Evolutionary conservation across 2,329 filamentous ascomycete genomes (phyloP).

Genomic region (Dothistroma septosporum): DNA sequence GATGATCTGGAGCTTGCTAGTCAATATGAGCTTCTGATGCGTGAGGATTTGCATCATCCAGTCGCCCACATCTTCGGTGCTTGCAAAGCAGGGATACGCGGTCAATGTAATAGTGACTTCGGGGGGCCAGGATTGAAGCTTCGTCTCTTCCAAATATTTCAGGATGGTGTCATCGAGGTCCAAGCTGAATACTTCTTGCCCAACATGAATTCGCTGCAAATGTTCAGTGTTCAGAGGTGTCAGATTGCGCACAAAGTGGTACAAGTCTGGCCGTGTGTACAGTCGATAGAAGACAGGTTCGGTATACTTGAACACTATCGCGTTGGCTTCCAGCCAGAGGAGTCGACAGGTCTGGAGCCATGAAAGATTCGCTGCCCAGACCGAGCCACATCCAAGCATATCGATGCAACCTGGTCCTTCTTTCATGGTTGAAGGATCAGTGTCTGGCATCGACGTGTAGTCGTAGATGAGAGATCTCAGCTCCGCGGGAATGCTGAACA

Average conservation of each 20-base stretch:
- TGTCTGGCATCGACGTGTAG: not conserved
- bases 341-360: not conserved
- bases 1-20: not conserved
- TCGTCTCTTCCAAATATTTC: not conserved
- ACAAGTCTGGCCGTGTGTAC: not conserved
- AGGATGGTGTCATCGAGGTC: not conserved
- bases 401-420: not conserved
- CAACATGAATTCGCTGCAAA: not conserved
- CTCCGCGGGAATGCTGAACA: not conserved
- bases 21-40: not conserved
- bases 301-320: not conserved
- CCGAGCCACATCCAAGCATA: not conserved
- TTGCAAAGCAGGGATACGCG: not conserved
- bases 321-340: conserved; percentile 2
- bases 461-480: not conserved
- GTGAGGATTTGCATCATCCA: not conserved
- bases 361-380: not conserved
- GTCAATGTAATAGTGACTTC: not conserved
- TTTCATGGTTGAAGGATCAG: not conserved
- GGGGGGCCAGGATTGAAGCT: not conserved
- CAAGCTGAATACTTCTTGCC: not conserved
- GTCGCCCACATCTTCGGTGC: not conserved
- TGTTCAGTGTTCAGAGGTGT: not conserved
- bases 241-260: not conserved
- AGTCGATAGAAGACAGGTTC: not conserved